Evolutionary conservation across 352 stramenopile species (phyloP), one percentile per base, ranked within the genome.

Genomic region (Phytophthora citricola): DNA sequence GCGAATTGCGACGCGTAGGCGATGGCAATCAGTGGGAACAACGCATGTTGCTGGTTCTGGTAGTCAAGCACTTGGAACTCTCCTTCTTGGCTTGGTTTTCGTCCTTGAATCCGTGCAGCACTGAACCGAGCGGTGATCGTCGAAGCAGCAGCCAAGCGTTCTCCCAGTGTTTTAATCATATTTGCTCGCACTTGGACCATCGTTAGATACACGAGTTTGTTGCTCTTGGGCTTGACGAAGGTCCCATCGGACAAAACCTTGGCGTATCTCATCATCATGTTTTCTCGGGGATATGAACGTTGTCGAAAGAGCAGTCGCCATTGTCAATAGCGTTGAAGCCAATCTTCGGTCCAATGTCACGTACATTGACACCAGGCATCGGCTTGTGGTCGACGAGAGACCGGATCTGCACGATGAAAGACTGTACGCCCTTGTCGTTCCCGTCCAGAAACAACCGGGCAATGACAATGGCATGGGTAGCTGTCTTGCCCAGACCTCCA

Each of bases 201-300:
- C 0, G 80, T 86, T 17, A 86, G 54, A 55, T 89, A 89, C 54
- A 86, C 76, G 27, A 90, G 57, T 60, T 87, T 87, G 69, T 89
- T 76, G 45, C 74, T 85, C 67, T 83, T 73, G 10, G 79, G 79
- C 74, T 85, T 72, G 10, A 83, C 58, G 53, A 79, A 89, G 38
- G 72, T 81, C 14, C 83, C 83, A 43, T 91, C 76, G 0, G 78
- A 69, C 11, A 83, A 38, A 39, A 91, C 78, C 44, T 76, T 72
- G 26, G 55, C 56, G 36, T 71, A 66, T 10, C 63, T 38, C 63
- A 71, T 71, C 55, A 71, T 56, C 63, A 71, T 71, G 36, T 71
- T 61, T 24, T 61, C 41, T 5, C 63, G 29, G 1, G 63, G 2
- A 71, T 48, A 12, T 56, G 63, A 31, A 71, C 31, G 20, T 62